These are phyloP conservation scores for Mycena indigotica DNA, from an alignment of 768 basidiomycete genomes.

Conservation along the genomic window DNA sequence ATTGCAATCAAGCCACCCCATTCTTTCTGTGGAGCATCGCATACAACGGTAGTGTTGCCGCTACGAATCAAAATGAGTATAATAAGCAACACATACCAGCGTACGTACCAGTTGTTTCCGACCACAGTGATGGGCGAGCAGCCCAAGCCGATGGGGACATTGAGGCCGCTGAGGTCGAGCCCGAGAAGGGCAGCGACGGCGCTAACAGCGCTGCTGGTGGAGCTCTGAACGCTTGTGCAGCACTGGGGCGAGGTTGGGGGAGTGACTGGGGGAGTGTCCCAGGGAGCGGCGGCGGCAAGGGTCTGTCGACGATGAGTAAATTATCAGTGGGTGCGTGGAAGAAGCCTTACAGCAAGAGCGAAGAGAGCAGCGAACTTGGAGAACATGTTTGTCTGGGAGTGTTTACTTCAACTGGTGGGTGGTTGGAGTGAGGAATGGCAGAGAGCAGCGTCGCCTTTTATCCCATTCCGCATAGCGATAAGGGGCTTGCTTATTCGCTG, in stretches of 20 bases:
- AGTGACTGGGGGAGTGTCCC: slow-evolving; percentile 5
- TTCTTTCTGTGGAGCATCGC: background rate
- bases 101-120: background rate
- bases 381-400: background rate
- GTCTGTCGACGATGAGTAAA: background rate
- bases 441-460: background rate
- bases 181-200: background rate
- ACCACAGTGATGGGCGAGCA: slow-evolving; percentile 19
- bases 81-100: background rate
- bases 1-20: background rate
- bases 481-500: no score
- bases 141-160: slow-evolving; percentile 15
- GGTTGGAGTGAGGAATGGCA: background rate
- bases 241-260: slow-evolving; percentile 16
- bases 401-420: background rate
- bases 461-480: no score
- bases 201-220: slow-evolving; percentile 9
- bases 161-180: slow-evolving; percentile 11
- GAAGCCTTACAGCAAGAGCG: background rate
- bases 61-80: background rate
- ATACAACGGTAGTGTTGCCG: background rate
- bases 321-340: background rate
- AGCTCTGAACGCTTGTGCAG: slow-evolving; percentile 13
- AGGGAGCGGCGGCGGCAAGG: slow-evolving; percentile 12
- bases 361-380: background rate